These are phyloP conservation scores for Astragalus glycyphyllos DNA, from an alignment of 306 rosid genomes.

Conservation along the genomic window DNA sequence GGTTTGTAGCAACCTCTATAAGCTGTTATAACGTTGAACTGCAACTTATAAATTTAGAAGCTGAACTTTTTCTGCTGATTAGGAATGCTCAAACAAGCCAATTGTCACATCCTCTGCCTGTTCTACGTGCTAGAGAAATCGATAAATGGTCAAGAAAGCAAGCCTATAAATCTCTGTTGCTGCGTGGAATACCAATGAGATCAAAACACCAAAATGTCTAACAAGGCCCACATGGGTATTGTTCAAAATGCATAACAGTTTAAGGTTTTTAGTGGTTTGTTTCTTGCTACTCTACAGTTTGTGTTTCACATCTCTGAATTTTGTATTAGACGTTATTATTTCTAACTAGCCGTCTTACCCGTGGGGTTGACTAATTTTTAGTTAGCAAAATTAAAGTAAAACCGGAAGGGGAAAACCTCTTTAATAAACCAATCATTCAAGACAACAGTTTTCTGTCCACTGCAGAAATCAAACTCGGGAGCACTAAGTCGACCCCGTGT, in stretches of 20 bases:
- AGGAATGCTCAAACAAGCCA: constrained; percentile 97
- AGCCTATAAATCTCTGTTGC: constrained; percentile 66
- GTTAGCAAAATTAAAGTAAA: no score
- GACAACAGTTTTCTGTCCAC: no score
- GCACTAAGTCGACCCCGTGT: no score
- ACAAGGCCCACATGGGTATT: constrained; percentile 21
- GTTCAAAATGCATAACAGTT: constrained; percentile 39
- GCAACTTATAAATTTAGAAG: constrained; percentile 25
- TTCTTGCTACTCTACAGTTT: constrained; percentile 18
- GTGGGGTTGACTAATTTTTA: no score
- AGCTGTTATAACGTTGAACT: constrained; percentile 18
- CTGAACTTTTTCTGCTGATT: constrained; percentile 41
- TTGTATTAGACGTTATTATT: not conserved
- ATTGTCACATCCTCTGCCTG: constrained; percentile 94
- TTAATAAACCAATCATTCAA: no score
- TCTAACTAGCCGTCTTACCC: no score
- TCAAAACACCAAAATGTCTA: constrained; percentile 47
- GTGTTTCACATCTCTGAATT: constrained; percentile 31
- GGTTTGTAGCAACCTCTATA: constrained; percentile 51
- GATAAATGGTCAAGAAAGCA: constrained; percentile 91
- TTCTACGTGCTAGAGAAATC: constrained; percentile 93
- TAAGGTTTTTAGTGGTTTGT: constrained; percentile 41
- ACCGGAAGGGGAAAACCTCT: no score
- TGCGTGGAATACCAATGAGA: constrained; percentile 57
- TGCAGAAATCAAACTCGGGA: no score